phyloP scores from a whole-genome alignment of 441 rosid genomes.

The Gossypium lobatum region DNA sequence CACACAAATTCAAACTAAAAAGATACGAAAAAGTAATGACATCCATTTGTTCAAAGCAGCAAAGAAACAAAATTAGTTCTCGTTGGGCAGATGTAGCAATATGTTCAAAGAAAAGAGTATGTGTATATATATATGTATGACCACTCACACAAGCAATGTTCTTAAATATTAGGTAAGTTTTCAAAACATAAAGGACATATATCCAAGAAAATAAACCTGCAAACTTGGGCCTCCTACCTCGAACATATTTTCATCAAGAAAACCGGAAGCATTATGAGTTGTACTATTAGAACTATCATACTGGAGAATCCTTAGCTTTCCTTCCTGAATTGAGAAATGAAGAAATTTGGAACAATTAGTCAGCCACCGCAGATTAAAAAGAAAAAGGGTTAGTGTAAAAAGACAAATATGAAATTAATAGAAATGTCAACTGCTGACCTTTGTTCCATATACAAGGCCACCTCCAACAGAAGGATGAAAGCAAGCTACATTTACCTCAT shows the following conservation, averaged over 20 bases:
- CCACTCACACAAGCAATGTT: neutral
- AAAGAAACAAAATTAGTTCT: neutral
- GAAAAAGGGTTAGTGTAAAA: neutral
- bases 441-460: conserved; percentile 94
- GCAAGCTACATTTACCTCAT: conserved; percentile 97
- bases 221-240: conserved; percentile 37
- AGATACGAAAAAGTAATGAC: neutral
- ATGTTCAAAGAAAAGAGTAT: neutral
- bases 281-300: conserved; percentile 39
- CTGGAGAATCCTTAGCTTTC: conserved; percentile 56
- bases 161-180: neutral
- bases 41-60: neutral
- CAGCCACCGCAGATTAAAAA: neutral
- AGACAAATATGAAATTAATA: neutral
- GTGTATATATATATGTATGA: neutral
- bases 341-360: neutral
- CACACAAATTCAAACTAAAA: neutral
- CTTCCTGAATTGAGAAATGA: conserved; percentile 46
- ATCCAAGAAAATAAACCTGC: conserved; percentile 3
- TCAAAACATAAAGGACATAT: neutral
- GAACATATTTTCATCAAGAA: conserved; percentile 41
- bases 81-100: neutral
- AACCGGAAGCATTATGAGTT: conserved; percentile 8
- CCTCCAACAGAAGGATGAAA: conserved; percentile 95
- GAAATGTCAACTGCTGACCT: conserved; percentile 34